These are phyloP conservation scores for Talaromyces sp. DNA, from an alignment of 2,329 filamentous ascomycete genomes.

Conservation along the genomic window DNA sequence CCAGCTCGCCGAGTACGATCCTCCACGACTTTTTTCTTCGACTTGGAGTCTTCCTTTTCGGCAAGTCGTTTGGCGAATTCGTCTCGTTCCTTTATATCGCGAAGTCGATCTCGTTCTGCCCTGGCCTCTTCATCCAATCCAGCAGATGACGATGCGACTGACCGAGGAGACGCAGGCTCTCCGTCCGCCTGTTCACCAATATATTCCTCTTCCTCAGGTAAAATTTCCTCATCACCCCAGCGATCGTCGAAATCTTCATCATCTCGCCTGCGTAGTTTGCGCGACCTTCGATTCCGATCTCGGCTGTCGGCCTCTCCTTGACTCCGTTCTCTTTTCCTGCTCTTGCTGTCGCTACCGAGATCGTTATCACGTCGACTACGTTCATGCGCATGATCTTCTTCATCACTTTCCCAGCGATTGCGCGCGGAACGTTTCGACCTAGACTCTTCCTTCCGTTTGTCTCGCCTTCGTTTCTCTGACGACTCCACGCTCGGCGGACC, in stretches of 20 bases:
- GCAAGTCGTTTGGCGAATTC: conserved; percentile 74
- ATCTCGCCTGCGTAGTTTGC: conserved; percentile 49
- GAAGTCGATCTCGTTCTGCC: conserved; percentile 57
- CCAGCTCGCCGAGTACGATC: conserved; percentile 58
- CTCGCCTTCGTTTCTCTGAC: conserved; percentile 33
- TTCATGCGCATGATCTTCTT: conserved; percentile 17
- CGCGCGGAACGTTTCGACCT: conserved; percentile 17
- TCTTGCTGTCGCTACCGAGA: conserved; percentile 24
- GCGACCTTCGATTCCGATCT: conserved; percentile 46
- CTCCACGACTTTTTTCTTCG: conserved; percentile 65
- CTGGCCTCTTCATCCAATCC: conserved; percentile 60
- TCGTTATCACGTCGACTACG: conserved; percentile 32
- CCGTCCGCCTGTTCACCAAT: conserved; percentile 65
- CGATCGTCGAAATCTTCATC: conserved; percentile 69
- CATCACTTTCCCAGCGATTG: conserved; percentile 18
- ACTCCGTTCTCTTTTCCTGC: conserved; percentile 36
- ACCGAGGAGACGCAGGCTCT: conserved; percentile 36
- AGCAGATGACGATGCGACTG: conserved; percentile 34
- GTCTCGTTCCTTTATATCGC: conserved; percentile 71
- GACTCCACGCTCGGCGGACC: conserved; percentile 32
- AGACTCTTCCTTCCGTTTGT: conserved; percentile 24
- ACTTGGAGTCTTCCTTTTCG: conserved; percentile 63
- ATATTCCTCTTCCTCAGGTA: conserved; percentile 44
- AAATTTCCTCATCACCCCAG: conserved; percentile 73
- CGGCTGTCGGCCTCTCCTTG: conserved; percentile 31